phyloP scores from a whole-genome alignment of 1,139 yeast species.

The Scheffersomyces cryptocercus region DNA sequence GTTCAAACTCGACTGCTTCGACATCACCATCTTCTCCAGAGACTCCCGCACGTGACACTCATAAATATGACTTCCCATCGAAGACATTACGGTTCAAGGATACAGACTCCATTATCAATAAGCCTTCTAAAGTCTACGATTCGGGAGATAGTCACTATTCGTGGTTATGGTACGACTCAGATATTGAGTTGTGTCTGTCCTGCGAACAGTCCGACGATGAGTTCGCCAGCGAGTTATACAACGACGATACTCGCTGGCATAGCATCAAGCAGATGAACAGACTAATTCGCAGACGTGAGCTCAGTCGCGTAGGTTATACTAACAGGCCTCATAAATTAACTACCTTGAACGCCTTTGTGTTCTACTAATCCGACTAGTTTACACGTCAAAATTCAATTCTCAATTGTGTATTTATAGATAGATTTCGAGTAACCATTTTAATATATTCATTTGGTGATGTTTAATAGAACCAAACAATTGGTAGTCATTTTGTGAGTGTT shows the following conservation, averaged over 20 bases:
- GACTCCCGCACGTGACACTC: neutral
- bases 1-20: constrained; percentile 13
- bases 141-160: constrained; percentile 15
- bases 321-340: constrained; percentile 22
- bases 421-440: neutral
- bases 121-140: neutral
- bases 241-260: constrained; percentile 13
- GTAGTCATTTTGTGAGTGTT: too few relatives aligned
- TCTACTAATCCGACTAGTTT: too few relatives aligned
- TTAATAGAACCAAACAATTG: too few relatives aligned
- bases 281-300: constrained; percentile 16
- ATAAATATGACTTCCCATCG: neutral
- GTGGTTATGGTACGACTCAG: constrained; percentile 44
- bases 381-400: too few relatives aligned
- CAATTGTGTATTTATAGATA: neutral
- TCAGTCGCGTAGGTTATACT: constrained; percentile 32
- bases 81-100: constrained; percentile 18
- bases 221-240: constrained; percentile 11
- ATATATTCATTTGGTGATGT: neutral
- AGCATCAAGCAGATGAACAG: constrained; percentile 28
- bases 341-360: constrained; percentile 31
- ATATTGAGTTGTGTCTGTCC: constrained; percentile 28
- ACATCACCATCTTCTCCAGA: constrained; percentile 7
- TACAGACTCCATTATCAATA: constrained; percentile 18
- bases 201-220: constrained; percentile 27